Evolutionary conservation across 2,329 filamentous ascomycete species (phyloP).

Genomic region (Fusarium praegraminearum): DNA sequence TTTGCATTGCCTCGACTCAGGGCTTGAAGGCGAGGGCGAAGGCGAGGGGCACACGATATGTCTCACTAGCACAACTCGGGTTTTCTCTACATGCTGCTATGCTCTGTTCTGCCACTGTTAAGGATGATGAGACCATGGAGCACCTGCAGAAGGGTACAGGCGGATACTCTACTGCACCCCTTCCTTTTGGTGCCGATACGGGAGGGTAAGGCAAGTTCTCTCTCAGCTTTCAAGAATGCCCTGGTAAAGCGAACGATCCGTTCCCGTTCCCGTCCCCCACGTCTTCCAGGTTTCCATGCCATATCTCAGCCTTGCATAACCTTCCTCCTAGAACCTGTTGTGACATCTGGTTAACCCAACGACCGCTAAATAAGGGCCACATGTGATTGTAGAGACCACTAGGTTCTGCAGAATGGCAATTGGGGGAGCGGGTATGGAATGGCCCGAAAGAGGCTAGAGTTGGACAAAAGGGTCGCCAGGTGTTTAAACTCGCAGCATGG

Average conservation of each 20-base stretch:
- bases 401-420: constrained; percentile 12
- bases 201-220: constrained; percentile 29
- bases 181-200: not conserved
- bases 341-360: constrained; percentile 16
- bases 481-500: not conserved
- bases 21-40: not conserved
- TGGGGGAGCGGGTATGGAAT: constrained; percentile 37
- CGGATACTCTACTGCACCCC: not conserved
- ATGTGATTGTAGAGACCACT: constrained; percentile 12
- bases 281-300: constrained; percentile 24
- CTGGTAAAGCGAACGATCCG: constrained; percentile 12
- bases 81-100: constrained; percentile 2
- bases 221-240: constrained; percentile 20
- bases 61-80: constrained; percentile 12
- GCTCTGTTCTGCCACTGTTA: not conserved
- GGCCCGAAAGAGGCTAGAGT: constrained; percentile 23
- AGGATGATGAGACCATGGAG: not conserved
- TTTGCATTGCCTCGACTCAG: constrained; percentile 4
- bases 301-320: constrained; percentile 5
- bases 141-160: constrained; percentile 6
- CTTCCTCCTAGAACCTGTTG: constrained; percentile 18
- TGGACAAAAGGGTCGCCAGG: not conserved
- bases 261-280: constrained; percentile 30
- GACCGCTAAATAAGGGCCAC: constrained; percentile 9
- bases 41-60: constrained; percentile 23